These are phyloP conservation scores for Lepidium didymum DNA, from an alignment of 345 rosid species.

Conservation along the genomic window DNA sequence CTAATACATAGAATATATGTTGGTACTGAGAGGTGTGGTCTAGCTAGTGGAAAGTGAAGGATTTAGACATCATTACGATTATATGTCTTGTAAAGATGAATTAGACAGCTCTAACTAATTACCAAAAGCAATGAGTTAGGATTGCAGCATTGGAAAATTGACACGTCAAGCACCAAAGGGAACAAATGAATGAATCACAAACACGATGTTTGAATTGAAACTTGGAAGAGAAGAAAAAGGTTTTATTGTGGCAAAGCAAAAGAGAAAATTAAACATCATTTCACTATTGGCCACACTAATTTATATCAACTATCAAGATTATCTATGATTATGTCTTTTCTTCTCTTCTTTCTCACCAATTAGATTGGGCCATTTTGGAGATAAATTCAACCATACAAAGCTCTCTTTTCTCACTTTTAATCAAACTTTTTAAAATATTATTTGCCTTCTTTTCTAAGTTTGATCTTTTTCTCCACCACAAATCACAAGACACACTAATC, in stretches of 20 bases:
- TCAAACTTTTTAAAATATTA: slow-evolving; percentile 5
- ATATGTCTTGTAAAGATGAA: slow-evolving; percentile 1
- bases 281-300: slow-evolving; percentile 21
- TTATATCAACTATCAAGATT: slow-evolving; percentile 20
- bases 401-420: slow-evolving; percentile 12
- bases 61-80: neutral
- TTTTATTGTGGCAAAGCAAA: slow-evolving; percentile 21
- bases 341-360: slow-evolving; percentile 1
- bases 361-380: slow-evolving; percentile 22
- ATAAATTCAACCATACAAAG: slow-evolving; percentile 9
- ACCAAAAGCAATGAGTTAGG: neutral
- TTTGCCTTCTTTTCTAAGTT: slow-evolving; percentile 28
- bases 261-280: slow-evolving; percentile 26
- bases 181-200: slow-evolving; percentile 9
- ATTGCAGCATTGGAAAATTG: neutral
- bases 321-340: slow-evolving; percentile 23
- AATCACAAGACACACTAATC: slow-evolving; percentile 9
- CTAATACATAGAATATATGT: neutral
- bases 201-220: neutral
- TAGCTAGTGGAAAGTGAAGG: neutral
- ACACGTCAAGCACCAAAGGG: slow-evolving; percentile 11
- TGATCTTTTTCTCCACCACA: slow-evolving; percentile 15
- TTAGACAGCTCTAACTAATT: slow-evolving; percentile 19
- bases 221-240: slow-evolving; percentile 20
- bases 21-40: neutral